These are phyloP conservation scores for Aspergillus kassunensis DNA, from an alignment of 495 filamentous ascomycete genomes.

Conservation along the genomic window DNA sequence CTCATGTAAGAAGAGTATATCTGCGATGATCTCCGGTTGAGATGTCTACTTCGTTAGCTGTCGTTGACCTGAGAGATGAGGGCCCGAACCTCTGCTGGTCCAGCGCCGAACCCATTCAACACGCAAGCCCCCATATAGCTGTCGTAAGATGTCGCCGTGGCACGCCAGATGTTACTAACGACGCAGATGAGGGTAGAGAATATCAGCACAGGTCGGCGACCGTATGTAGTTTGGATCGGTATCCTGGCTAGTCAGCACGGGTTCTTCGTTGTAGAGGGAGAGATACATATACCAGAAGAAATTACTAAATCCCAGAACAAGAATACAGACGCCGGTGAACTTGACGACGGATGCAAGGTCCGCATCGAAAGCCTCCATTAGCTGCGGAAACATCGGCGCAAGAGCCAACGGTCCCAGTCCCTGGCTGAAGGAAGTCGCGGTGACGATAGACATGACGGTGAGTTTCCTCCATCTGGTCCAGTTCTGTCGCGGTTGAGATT, in stretches of 20 bases:
- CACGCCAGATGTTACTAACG: slow-evolving; percentile 57
- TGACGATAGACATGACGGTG: slow-evolving; percentile 42
- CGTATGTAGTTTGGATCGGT: slow-evolving; percentile 55
- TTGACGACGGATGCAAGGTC: slow-evolving; percentile 45
- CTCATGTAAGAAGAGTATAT: slow-evolving; percentile 65
- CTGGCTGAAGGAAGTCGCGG: slow-evolving; percentile 51
- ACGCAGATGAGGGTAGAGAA: slow-evolving; percentile 53
- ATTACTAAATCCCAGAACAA: slow-evolving; percentile 61
- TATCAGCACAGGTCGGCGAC: slow-evolving; percentile 55
- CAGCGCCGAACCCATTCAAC: slow-evolving; percentile 59
- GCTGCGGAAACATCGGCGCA: slow-evolving; percentile 54
- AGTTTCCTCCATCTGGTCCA: slow-evolving; percentile 42
- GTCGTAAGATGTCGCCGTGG: slow-evolving; percentile 50
- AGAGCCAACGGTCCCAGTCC: slow-evolving; percentile 56
- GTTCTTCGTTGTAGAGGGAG: too few species aligned
- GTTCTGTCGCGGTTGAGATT: slow-evolving; percentile 29
- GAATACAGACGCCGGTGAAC: slow-evolving; percentile 57
- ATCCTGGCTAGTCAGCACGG: slow-evolving; percentile 33
- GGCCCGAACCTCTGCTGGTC: slow-evolving; percentile 36
- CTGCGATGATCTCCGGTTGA: slow-evolving; percentile 59
- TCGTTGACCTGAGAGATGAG: background rate
- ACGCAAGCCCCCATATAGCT: slow-evolving; percentile 60
- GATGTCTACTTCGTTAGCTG: slow-evolving; percentile 40
- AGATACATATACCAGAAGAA: slow-evolving; percentile 61
- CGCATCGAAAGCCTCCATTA: slow-evolving; percentile 54